phyloP scores from a whole-genome alignment of 176 grass and related monocot genomes.

The Panicum miliaceum region DNA sequence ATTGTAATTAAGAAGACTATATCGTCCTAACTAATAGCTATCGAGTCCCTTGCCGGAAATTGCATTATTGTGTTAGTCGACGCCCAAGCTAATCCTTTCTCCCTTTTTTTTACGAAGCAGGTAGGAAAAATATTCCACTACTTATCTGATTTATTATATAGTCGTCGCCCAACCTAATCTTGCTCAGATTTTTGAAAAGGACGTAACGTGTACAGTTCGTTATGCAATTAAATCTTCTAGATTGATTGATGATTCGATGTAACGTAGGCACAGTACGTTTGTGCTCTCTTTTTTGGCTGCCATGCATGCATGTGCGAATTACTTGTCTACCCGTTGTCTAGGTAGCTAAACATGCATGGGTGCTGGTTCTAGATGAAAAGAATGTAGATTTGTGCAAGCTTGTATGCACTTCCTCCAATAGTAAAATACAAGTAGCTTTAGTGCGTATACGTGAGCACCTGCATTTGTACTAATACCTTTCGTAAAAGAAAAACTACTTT shows the following conservation, averaged over 20 bases:
- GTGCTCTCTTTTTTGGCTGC: not conserved
- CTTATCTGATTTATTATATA: no score
- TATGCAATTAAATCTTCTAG: not conserved
- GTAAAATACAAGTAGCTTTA: not conserved
- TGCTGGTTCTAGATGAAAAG: not conserved
- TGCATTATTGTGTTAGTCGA: not conserved
- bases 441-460: no score
- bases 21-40: not conserved
- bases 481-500: not conserved
- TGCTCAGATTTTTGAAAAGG: slow-evolving; percentile 8
- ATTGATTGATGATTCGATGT: slow-evolving; percentile 6
- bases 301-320: slow-evolving; percentile 15
- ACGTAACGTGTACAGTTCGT: not conserved
- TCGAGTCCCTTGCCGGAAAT: not conserved
- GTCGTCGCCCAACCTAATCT: not conserved
- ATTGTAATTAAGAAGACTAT: no score
- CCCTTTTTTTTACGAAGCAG: no score
- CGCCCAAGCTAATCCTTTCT: not conserved
- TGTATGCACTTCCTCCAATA: not conserved
- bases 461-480: not conserved
- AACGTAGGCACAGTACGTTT: slow-evolving; percentile 1
- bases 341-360: not conserved
- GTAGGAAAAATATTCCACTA: no score
- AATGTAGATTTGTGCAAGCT: not conserved
- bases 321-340: slow-evolving; percentile 16